These are phyloP conservation scores for Hymenoscyphus fraxineus DNA, from an alignment of 2,329 filamentous ascomycete species.

Conservation along the genomic window DNA sequence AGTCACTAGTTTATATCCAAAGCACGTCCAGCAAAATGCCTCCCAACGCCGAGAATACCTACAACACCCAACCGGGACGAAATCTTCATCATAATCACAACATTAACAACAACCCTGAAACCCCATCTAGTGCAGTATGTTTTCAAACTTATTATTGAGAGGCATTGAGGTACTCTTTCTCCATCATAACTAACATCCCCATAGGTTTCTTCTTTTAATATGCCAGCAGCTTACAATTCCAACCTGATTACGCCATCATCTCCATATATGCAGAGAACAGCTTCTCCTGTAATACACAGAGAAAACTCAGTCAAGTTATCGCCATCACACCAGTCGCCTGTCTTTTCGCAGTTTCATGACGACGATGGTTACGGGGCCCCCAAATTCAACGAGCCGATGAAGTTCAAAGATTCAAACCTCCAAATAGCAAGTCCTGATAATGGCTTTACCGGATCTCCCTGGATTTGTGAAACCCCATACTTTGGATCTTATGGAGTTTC, in stretches of 20 bases:
- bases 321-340: conserved; percentile 16
- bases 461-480: conserved; percentile 19
- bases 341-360: conserved; percentile 8
- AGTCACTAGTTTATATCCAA: conserved; percentile 6
- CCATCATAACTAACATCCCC: conserved; percentile 14
- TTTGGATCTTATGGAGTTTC: conserved; percentile 30
- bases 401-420: conserved; percentile 22
- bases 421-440: conserved; percentile 21
- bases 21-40: conserved; percentile 12
- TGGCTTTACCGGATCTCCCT: conserved; percentile 20
- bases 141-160: not conserved
- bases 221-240: conserved; percentile 28
- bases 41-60: conserved; percentile 12
- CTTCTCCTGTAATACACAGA: conserved; percentile 10
- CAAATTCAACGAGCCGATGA: conserved; percentile 25
- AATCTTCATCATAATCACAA: conserved; percentile 14
- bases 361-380: conserved; percentile 23
- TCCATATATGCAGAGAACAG: conserved; percentile 19
- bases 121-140: conserved; percentile 31
- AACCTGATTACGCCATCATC: conserved; percentile 30
- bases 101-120: conserved; percentile 16
- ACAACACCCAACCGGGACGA: conserved; percentile 16
- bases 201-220: conserved; percentile 33
- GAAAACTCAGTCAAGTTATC: conserved; percentile 22
- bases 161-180: not conserved